A percentile compares a stretch with the other conserved stretches of the same genome.
Evolutionary conservation across 306 rosid species (phyloP).

Genomic region (Dryas drummondii): DNA sequence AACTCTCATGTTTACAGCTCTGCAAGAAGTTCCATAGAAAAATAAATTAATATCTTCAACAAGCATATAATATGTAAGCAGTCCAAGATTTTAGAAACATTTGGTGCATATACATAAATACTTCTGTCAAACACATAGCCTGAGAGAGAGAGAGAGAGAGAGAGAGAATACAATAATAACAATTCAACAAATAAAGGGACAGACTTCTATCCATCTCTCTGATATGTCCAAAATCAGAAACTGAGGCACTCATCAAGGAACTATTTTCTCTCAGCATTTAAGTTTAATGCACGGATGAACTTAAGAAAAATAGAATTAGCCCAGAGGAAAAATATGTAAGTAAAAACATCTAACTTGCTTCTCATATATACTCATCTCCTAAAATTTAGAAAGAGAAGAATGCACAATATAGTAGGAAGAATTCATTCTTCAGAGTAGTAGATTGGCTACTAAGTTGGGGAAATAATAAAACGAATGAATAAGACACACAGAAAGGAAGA

Average conservation of each 20-base stretch:
- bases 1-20: conserved; percentile 98
- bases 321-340: background rate
- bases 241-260: background rate
- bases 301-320: background rate
- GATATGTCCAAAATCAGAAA: background rate
- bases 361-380: background rate
- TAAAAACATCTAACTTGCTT: background rate
- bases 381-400: background rate
- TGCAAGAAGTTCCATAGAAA: conserved; percentile 39
- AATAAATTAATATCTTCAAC: background rate
- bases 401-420: background rate
- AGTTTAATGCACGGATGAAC: background rate
- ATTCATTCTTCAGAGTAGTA: background rate
- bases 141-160: background rate
- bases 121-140: background rate
- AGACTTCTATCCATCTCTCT: background rate
- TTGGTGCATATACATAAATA: background rate
- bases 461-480: background rate
- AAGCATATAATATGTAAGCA: conserved; percentile 5
- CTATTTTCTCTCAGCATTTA: background rate
- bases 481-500: background rate
- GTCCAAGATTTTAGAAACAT: conserved; percentile 7
- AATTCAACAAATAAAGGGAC: background rate
- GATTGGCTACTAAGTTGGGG: background rate
- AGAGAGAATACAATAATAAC: background rate